A percentile compares a stretch with the other conserved stretches of the same genome.
These are phyloP conservation scores for Ganoderma boninense DNA, from an alignment of 1,284 basidiomycete species.

Conservation along the genomic window DNA sequence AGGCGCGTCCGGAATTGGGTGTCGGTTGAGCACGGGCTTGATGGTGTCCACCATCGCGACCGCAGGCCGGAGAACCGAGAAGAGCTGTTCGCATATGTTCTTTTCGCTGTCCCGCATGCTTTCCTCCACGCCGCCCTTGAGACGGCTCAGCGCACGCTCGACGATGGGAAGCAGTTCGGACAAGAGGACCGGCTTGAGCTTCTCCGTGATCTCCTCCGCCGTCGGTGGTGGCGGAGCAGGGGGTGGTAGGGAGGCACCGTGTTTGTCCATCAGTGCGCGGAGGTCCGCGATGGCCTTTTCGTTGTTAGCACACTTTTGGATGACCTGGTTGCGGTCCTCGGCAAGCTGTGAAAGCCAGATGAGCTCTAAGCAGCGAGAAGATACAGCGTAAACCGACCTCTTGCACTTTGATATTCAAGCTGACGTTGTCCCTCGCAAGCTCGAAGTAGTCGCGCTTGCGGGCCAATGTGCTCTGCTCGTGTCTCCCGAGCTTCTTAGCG, in stretches of 20 bases:
- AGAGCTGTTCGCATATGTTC: conserved; percentile 25
- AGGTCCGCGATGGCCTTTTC: conserved; percentile 18
- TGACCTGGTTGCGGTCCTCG: not conserved
- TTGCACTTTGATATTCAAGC: conserved; percentile 10
- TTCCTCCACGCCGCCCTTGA: conserved; percentile 25
- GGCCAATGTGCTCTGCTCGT: conserved; percentile 12
- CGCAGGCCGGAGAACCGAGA: conserved; percentile 14
- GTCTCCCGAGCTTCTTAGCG: conserved; percentile 15
- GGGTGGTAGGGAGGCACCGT: conserved; percentile 9
- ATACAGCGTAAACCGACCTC: conserved; percentile 8
- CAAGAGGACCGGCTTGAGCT: conserved; percentile 14
- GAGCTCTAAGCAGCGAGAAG: no score
- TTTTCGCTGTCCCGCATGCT: conserved; percentile 23
- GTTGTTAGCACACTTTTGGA: not conserved
- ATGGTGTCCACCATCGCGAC: conserved; percentile 19
- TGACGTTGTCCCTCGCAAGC: conserved; percentile 19
- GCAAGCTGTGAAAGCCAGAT: conserved; percentile 10
- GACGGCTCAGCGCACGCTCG: conserved; percentile 12
- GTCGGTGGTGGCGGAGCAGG: conserved; percentile 24
- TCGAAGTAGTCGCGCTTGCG: conserved; percentile 21
- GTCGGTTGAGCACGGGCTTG: conserved; percentile 17
- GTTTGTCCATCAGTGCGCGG: conserved; percentile 7
- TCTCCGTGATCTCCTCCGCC: conserved; percentile 24
- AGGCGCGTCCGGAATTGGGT: conserved; percentile 15
- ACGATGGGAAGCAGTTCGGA: conserved; percentile 17